These are phyloP conservation scores for Nicotiana noctiflora DNA, from an alignment of 257 asterid species.

Conservation along the genomic window DNA sequence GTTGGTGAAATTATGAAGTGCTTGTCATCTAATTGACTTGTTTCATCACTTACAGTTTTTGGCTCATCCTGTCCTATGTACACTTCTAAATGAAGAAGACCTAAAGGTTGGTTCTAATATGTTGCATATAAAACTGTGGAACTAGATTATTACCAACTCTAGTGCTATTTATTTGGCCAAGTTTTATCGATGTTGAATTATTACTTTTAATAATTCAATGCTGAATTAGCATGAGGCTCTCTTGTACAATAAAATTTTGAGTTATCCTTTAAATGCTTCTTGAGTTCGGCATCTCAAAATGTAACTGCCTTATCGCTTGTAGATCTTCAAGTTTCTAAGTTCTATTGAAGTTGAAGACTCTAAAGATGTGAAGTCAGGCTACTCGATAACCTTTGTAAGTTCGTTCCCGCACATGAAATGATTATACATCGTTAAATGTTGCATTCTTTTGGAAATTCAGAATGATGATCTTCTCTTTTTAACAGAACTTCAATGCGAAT, in stretches of 20 bases:
- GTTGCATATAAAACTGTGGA: neutral
- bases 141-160: neutral
- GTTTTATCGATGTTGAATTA: too few species aligned
- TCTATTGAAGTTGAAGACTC: constrained; percentile 87
- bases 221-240: neutral
- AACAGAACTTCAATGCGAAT: constrained; percentile 67
- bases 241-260: neutral
- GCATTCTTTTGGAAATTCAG: neutral
- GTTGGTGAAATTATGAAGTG: neutral
- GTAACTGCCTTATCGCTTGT: neutral
- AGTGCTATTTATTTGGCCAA: too few species aligned
- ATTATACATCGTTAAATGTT: neutral
- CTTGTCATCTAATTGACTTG: neutral
- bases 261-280: neutral
- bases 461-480: neutral
- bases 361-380: constrained; percentile 90
- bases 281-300: neutral
- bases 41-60: constrained; percentile 46
- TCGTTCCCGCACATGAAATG: neutral
- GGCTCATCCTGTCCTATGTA: constrained; percentile 87
- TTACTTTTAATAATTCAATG: too few species aligned
- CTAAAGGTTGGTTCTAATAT: constrained; percentile 16
- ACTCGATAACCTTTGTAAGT: constrained; percentile 79
- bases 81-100: constrained; percentile 81
- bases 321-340: constrained; percentile 75